phyloP scores from a whole-genome alignment of 768 basidiomycete species.

The Lactifluus echinatus region DNA sequence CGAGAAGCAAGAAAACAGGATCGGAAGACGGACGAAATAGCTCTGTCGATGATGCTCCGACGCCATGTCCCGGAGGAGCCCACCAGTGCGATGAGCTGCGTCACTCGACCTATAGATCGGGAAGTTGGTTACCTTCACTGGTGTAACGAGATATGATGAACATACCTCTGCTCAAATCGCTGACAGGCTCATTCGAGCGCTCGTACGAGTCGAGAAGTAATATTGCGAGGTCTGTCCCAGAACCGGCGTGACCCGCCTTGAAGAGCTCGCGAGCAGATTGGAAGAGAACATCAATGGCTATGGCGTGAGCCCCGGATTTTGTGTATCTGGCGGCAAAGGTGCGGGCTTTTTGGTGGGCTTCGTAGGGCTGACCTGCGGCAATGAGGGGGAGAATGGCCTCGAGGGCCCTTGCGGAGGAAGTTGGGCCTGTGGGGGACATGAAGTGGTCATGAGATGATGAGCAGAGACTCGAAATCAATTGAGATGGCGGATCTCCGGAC shows the following conservation, averaged over 20 bases:
- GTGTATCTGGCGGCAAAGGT: constrained; percentile 87
- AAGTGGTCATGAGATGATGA: too few species aligned
- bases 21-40: constrained; percentile 61
- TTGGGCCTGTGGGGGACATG: constrained; percentile 12
- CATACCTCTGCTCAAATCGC: constrained; percentile 77
- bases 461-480: background rate
- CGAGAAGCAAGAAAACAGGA: background rate
- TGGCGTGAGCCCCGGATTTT: constrained; percentile 72
- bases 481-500: background rate
- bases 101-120: constrained; percentile 57
- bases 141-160: background rate
- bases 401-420: constrained; percentile 55
- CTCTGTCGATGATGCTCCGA: constrained; percentile 79
- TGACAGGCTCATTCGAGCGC: constrained; percentile 56
- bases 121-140: background rate
- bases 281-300: constrained; percentile 90
- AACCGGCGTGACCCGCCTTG: constrained; percentile 81
- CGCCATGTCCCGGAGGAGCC: constrained; percentile 79
- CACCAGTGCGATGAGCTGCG: constrained; percentile 83
- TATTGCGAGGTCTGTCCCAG: constrained; percentile 75
- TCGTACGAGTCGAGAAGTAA: constrained; percentile 84
- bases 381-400: constrained; percentile 72
- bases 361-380: constrained; percentile 64
- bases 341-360: constrained; percentile 94
- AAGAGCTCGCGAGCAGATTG: constrained; percentile 81